Base-by-base conservation (phyloP, 352 stramenopile species). In the Phytophthora constricta region DNA sequence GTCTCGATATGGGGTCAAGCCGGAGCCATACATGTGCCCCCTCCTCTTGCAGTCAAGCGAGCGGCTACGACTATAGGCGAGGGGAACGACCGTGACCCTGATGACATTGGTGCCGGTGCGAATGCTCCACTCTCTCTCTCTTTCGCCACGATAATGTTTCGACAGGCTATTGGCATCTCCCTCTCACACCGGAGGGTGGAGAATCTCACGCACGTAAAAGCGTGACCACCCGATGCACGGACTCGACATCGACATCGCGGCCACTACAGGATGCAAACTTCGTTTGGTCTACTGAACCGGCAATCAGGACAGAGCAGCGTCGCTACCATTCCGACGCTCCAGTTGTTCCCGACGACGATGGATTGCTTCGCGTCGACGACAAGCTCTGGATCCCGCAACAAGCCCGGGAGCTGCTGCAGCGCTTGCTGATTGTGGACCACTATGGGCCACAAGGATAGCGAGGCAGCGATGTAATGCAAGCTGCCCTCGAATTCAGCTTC, bases 351-450 rank as follows among this genome's bases (percentile, higher is more conserved):
- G 37, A 45, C 17, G 9, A 19, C 37, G 43, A 28, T n/a, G 43
- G 43, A 7, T 10, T 28, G 3, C 9, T 50, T n/a, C n/a, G 19
- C 27, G 19, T 50, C 5, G 16, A 50, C 43, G 43, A n/a, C 20
- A 5, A 17, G 5, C n/a, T 28, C 5, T 50, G 43, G 43, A 28
- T 50, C 7, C 43, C 22, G 5, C 5, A 5, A 7, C 4, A 46
- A 7, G 43, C 43, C 16, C 4, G 17, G 20, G 22, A 50, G 17
- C 5, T 28, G 4, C 43, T 50, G 4, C 16, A 26, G 17, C 17
- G 43, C 7, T 7, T 50, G 4, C 34, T 41, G 19, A n/a, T 57
- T 19, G 50, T 57, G 14, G 50, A 26, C 16, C 50, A 57, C 50
- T 57, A 28, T 14, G n/a, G 31, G 19, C 33, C 26, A 10, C 50